A percentile compares a stretch with the other conserved stretches of the same genome.
These are phyloP conservation scores for Hypsizygus marmoreus DNA, from an alignment of 768 basidiomycete genomes.

Conservation along the genomic window DNA sequence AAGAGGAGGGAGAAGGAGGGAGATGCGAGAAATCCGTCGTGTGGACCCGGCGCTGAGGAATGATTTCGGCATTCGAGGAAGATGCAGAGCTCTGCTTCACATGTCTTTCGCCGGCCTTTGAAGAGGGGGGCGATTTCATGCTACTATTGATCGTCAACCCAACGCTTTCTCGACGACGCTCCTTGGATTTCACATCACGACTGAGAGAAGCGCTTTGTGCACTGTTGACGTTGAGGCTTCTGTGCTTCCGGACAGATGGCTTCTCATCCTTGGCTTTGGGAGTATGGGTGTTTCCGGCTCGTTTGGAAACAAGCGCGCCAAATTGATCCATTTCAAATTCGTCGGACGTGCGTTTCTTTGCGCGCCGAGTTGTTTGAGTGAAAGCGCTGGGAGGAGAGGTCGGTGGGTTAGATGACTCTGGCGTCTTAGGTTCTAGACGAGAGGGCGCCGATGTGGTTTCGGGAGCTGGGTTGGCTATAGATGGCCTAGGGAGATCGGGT, in stretches of 20 bases:
- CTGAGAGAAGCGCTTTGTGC: constrained; percentile 34
- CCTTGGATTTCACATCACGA: constrained; percentile 50
- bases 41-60: constrained; percentile 58
- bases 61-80: constrained; percentile 61
- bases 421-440: constrained; percentile 31
- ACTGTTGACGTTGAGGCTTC: constrained; percentile 64
- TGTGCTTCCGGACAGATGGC: constrained; percentile 59
- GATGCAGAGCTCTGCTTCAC: constrained; percentile 68
- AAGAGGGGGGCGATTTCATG: constrained; percentile 32
- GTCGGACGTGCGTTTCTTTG: constrained; percentile 78
- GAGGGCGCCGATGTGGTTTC: constrained; percentile 24
- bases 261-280: constrained; percentile 54
- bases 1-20: constrained; percentile 89
- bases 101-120: constrained; percentile 48
- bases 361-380: constrained; percentile 48
- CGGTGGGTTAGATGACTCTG: constrained; percentile 30
- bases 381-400: constrained; percentile 73
- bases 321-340: constrained; percentile 81
- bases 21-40: constrained; percentile 85
- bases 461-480: constrained; percentile 24
- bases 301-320: constrained; percentile 60
- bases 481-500: constrained; percentile 34
- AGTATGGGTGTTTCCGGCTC: constrained; percentile 28
- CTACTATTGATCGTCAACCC: constrained; percentile 43
- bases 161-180: constrained; percentile 56